A percentile compares a stretch with the other conserved stretches of the same genome.
Evolutionary conservation across 805 yeast genomes (phyloP).

Genomic region (Barnettozyma californica): DNA sequence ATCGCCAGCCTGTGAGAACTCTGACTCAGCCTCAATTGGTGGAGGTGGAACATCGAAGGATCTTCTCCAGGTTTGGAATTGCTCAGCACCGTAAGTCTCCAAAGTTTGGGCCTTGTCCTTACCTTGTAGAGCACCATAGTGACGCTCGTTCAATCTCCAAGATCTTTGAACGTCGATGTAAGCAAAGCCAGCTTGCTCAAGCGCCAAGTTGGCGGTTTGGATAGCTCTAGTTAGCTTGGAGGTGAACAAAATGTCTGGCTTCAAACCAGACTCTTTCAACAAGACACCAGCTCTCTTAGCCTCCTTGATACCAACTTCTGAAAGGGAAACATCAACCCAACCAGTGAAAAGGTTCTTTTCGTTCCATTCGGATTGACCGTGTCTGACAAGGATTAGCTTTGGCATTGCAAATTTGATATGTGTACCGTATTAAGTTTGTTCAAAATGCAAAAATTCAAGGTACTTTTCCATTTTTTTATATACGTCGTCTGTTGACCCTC

Average conservation of each 20-base stretch:
- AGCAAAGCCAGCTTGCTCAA: slow-evolving; percentile 81
- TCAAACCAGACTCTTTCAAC: slow-evolving; percentile 77
- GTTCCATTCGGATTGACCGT: slow-evolving; percentile 99
- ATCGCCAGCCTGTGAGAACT: slow-evolving; percentile 83
- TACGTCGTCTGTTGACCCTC: not conserved
- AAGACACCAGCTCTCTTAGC: slow-evolving; percentile 92
- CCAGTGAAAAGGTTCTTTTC: slow-evolving; percentile 97
- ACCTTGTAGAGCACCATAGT: slow-evolving; percentile 98
- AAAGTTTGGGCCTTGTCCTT: slow-evolving; percentile 94
- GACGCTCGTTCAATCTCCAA: slow-evolving; percentile 99
- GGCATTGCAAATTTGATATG: slow-evolving; percentile 30
- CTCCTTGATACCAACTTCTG: slow-evolving; percentile 81
- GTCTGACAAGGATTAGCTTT: slow-evolving; percentile 89
- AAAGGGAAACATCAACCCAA: slow-evolving; percentile 92
- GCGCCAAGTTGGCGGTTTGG: slow-evolving; percentile 94
- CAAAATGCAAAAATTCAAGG: not conserved
- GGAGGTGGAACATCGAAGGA: slow-evolving; percentile 97
- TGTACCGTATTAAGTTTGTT: not conserved
- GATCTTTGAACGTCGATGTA: slow-evolving; percentile 90
- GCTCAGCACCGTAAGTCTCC: slow-evolving; percentile 81
- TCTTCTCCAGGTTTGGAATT: slow-evolving; percentile 97
- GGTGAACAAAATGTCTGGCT: slow-evolving; percentile 87
- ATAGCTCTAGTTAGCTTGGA: slow-evolving; percentile 91
- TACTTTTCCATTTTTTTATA: not conserved
- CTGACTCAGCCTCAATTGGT: slow-evolving; percentile 65